phyloP scores from a whole-genome alignment of 2,329 filamentous ascomycete species.

The Rutstroemia sp. region DNA sequence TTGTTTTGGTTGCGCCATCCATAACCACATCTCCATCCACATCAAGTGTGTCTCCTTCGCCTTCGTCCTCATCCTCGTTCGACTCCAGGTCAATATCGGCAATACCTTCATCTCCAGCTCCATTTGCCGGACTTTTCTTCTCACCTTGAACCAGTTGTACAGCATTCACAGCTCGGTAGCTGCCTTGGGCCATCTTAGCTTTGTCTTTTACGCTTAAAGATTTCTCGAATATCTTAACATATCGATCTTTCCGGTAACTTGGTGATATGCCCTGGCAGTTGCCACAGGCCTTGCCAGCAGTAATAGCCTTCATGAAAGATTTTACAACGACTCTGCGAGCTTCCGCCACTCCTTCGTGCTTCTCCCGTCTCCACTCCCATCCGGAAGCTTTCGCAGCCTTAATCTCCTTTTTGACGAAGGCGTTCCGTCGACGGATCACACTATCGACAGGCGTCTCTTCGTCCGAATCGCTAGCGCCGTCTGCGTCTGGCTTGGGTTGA shows the following conservation, averaged over 20 bases:
- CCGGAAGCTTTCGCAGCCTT: conserved; percentile 42
- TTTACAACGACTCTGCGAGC: conserved; percentile 70
- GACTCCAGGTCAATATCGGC: conserved; percentile 54
- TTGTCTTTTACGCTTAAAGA: conserved; percentile 67
- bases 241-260: conserved; percentile 79
- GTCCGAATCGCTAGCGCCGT: conserved; percentile 22
- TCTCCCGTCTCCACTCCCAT: conserved; percentile 42
- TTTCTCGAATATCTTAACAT: conserved; percentile 89
- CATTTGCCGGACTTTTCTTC: conserved; percentile 29
- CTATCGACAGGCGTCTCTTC: conserved; percentile 34
- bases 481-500: conserved; percentile 16
- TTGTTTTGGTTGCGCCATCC: conserved; percentile 33
- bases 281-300: conserved; percentile 60
- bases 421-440: conserved; percentile 48
- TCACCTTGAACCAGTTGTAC: conserved; percentile 33
- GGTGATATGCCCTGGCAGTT: conserved; percentile 66
- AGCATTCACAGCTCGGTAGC: conserved; percentile 41
- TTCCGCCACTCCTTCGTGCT: conserved; percentile 78
- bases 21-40: conserved; percentile 52
- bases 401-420: conserved; percentile 68
- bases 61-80: conserved; percentile 36
- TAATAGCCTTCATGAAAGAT: conserved; percentile 71
- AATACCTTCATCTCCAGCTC: conserved; percentile 55
- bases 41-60: conserved; percentile 40
- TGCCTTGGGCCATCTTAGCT: conserved; percentile 64